Conservation (phyloP, 2,329 filamentous ascomycete genomes). For the Neofusicoccum sp. region DNA sequence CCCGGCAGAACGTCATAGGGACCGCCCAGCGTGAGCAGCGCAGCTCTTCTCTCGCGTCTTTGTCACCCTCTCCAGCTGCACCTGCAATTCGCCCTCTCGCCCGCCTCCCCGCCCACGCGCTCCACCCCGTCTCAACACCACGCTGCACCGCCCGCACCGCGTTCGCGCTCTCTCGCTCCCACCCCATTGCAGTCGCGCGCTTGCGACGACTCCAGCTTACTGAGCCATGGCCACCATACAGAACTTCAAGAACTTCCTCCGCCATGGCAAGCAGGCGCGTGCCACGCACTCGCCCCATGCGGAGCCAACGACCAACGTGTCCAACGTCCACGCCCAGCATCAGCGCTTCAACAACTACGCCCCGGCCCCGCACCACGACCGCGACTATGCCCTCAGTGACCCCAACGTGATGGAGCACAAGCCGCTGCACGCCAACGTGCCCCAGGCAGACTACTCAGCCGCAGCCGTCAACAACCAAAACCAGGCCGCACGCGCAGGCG, state of each 20-base stretch:
- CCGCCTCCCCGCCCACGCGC: slow-evolving; percentile 11
- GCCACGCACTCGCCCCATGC: slow-evolving; percentile 61
- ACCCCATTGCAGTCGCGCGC: slow-evolving; percentile 8
- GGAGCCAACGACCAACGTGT: slow-evolving; percentile 65
- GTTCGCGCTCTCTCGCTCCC: not conserved
- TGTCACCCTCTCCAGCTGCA: slow-evolving; percentile 14
- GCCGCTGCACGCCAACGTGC: slow-evolving; percentile 53
- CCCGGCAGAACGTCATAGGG: slow-evolving; percentile 15
- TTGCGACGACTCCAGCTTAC: slow-evolving; percentile 15
- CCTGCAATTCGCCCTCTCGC: slow-evolving; percentile 10
- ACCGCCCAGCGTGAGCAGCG: not conserved
- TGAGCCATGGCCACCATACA: slow-evolving; percentile 73
- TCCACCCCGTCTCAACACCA: not conserved
- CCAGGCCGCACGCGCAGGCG: slow-evolving; percentile 68
- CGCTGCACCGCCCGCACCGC: not conserved
- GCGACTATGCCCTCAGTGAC: slow-evolving; percentile 60
- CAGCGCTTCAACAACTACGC: slow-evolving; percentile 42
- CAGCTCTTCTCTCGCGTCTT: slow-evolving; percentile 11
- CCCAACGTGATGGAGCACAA: slow-evolving; percentile 64
- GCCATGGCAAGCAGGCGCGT: slow-evolving; percentile 94
- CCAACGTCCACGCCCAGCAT: slow-evolving; percentile 63
- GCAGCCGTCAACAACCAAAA: slow-evolving; percentile 65
- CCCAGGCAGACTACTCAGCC: slow-evolving; percentile 61
- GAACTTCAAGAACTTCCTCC: slow-evolving; percentile 97
- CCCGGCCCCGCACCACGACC: slow-evolving; percentile 54